These are phyloP conservation scores for Acmispon strigosus DNA, from an alignment of 306 rosid genomes.

Conservation along the genomic window DNA sequence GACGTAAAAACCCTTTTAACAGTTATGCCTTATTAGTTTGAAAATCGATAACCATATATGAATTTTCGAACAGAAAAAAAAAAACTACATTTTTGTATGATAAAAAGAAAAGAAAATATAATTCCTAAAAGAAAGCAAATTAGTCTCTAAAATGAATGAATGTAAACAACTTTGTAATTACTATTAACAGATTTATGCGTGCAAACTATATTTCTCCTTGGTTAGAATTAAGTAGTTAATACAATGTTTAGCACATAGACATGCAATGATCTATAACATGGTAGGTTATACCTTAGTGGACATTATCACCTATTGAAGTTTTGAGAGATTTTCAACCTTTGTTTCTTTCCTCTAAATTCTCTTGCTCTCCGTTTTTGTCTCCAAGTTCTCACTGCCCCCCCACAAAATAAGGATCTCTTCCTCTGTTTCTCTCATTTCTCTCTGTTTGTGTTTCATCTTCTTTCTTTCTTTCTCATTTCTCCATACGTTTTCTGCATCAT, in stretches of 20 bases:
- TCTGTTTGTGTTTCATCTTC: constrained; percentile 19
- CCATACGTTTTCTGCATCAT: constrained; percentile 19
- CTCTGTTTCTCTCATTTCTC: constrained; percentile 30
- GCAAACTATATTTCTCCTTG: background rate
- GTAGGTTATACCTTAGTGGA: background rate
- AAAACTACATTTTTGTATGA: too few relatives aligned
- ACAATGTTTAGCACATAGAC: background rate
- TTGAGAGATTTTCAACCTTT: constrained; percentile 41
- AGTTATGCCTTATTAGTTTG: background rate
- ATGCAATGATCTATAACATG: background rate
- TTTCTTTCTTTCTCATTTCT: constrained; percentile 44
- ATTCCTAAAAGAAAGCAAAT: background rate
- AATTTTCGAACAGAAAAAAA: background rate
- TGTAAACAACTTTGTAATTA: background rate
- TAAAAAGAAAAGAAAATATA: background rate
- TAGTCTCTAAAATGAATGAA: background rate
- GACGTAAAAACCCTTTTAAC: too few relatives aligned
- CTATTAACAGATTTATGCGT: background rate
- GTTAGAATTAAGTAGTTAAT: background rate
- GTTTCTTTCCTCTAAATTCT: constrained; percentile 60
- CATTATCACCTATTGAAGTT: background rate
- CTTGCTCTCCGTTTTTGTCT: constrained; percentile 51
- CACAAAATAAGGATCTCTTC: constrained; percentile 59
- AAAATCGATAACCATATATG: background rate
- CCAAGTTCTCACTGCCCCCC: constrained; percentile 26